Conservation (phyloP, 306 rosid genomes). For the Castanea crenata region DNA sequence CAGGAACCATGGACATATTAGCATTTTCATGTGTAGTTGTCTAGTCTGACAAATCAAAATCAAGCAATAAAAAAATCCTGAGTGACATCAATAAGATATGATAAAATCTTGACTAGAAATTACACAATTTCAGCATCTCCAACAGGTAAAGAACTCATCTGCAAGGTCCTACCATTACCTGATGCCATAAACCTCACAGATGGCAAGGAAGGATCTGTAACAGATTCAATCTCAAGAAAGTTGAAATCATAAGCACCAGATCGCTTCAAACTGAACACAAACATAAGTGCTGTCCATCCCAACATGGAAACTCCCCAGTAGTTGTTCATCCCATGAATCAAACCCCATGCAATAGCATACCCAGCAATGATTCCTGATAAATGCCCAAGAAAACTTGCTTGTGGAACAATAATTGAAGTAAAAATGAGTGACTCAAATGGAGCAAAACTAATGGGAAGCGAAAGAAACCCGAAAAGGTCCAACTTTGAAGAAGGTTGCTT, state of each 20-base stretch:
- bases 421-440: constrained; percentile 93
- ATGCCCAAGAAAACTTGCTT: constrained; percentile 96
- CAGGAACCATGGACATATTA: background rate
- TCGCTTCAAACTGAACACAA: constrained; percentile 72
- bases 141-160: constrained; percentile 70
- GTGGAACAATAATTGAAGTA: constrained; percentile 93
- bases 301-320: constrained; percentile 82
- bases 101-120: constrained; percentile 22
- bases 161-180: constrained; percentile 77
- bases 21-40: constrained; percentile 5
- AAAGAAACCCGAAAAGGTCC: constrained; percentile 90
- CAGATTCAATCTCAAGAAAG: constrained; percentile 91
- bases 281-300: constrained; percentile 76
- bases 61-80: constrained; percentile 24
- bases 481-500: constrained; percentile 88
- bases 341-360: constrained; percentile 95
- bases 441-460: constrained; percentile 95
- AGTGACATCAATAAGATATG: constrained; percentile 24
- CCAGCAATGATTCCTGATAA: constrained; percentile 91
- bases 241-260: constrained; percentile 63
- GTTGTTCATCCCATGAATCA: constrained; percentile 89
- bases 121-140: constrained; percentile 71
- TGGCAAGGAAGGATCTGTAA: constrained; percentile 76
- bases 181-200: constrained; percentile 72
- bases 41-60: constrained; percentile 30